Evolutionary conservation across 371 early-diverging fungal species (phyloP), one percentile per base, ranked within the genome.

Genomic region (Mortierella polycephala): DNA sequence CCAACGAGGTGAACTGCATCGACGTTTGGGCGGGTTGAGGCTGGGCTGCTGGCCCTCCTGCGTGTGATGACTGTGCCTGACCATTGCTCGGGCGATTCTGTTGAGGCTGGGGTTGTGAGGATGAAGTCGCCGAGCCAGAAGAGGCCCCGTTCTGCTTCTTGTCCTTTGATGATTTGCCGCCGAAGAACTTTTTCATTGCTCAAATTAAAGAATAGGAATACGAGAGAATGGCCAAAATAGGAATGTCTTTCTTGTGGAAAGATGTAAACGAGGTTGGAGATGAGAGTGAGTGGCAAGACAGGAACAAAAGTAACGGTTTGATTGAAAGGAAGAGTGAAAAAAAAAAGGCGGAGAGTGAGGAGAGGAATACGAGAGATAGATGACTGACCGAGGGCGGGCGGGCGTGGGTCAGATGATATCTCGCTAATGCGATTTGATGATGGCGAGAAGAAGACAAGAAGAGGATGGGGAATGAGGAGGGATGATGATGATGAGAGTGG

Each of bases 101-200:
- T 6, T 60, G 64, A 18, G 37, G 20, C 23, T 21, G 62, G 20
- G 9, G 47, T 7, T 42, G 64, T 10, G 60, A 46, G 16, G 60
- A 44, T 40, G 52, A 51, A 50, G 52, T n/a, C 39, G 65, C 56
- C 11, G 65, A 47, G 30, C 57, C 62, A 37, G 56, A 41, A 7
- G 61, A 5, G 14, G 20, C 40, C n/a, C 64, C 69, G 46, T 61
- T 58, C 41, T 66, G 64, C 52, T 49, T 67, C 71, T 76, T 76
- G 60, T 76, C 76, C 67, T 76, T 76, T 68, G 74, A 57, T 16
- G 69, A 69, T 63, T 76, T 76, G 13, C 59, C 40, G 45, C 71
- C 71, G 59, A 76, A 76, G 60, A 76, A 64, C 68, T 70, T 76
- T 60, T 70, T 76, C 76, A 76, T 76, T 14, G 61, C 56, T 42